Base-by-base conservation (phyloP, 2,329 filamentous ascomycete genomes). In the Neophaeococcomyces mojaviensis region DNA sequence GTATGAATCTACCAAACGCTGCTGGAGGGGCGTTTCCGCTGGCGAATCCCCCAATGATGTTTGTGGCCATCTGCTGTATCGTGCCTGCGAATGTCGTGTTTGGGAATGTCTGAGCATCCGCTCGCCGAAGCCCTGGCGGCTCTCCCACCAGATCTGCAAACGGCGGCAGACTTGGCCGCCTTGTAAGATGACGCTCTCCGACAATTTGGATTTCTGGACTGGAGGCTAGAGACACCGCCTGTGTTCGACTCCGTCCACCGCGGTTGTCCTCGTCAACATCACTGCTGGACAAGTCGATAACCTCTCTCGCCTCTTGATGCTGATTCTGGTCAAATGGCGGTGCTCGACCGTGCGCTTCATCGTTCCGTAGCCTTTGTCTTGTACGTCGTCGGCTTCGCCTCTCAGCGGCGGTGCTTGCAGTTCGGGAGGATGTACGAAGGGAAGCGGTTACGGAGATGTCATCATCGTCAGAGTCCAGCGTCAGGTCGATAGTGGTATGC, bases 191-290 rank as follows among this genome's bases (percentile, higher is more conserved):
- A 42, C 51, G 49, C 30, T 52, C 53, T 15, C 46, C 30, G 6
- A 73, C 50, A 54, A 77, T 74, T 48, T 76, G 64, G 6, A 78
- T 67, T 41, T 78, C 74, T 2, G 72, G 71, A 35, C 65, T 71
- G 54, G 60, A 40, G 35, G 52, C 50, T 54, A 58, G 54, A 35
- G 22, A 30, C 22, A 28, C 24, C 10, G 24, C 24, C 24, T 10
- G 5, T 28, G 24, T 28, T 28, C 24, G 24, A 10, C 10, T 28
- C 5, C 24, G 24, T 10, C 24, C n/a, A 16, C 16, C 19, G 12
- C 34, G n/a, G 19, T 38, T 38, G 35, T 40, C 31, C 13, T 41
- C 20, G 22, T 46, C 37, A 28, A 36, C 44, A 8, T 44, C 41
- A 20, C 16, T 35, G 15, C 35, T 31, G 12, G 41, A 39, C n/a